Conservation (phyloP, 176 grass and related monocot species). For the Olyra latifolia region DNA sequence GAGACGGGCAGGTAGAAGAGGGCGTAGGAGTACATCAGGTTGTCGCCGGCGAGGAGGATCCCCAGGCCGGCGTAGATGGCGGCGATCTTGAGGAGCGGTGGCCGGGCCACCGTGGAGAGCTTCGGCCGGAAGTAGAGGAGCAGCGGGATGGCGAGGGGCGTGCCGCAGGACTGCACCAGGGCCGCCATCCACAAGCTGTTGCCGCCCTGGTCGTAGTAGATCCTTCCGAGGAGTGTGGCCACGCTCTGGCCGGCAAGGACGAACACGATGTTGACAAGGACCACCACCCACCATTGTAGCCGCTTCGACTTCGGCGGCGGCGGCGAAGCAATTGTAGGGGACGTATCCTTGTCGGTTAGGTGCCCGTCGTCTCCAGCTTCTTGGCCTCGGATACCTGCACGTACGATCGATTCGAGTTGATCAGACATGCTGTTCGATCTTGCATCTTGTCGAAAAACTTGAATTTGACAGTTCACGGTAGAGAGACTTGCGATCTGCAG, state of each 20-base stretch:
- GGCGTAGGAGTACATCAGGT: conserved; percentile 73
- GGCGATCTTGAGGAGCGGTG: conserved; percentile 32
- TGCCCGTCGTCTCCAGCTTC: conserved; percentile 1
- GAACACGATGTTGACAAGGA: conserved; percentile 40
- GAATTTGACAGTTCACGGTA: neutral
- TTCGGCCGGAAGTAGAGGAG: conserved; percentile 34
- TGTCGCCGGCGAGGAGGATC: conserved; percentile 52
- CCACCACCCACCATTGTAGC: conserved; percentile 39
- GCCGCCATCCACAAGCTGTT: conserved; percentile 48
- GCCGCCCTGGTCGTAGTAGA: conserved; percentile 58
- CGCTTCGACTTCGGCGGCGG: conserved; percentile 8
- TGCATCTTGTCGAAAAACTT: neutral
- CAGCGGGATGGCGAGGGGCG: conserved; percentile 38
- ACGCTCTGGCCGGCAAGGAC: conserved; percentile 44
- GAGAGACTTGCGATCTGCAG: conserved; percentile 42
- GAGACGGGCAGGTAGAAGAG: conserved; percentile 69
- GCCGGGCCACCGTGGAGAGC: neutral
- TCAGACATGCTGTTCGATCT: neutral
- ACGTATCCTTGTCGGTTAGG: neutral
- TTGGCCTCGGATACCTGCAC: conserved; percentile 32
- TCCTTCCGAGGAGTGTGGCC: conserved; percentile 48
- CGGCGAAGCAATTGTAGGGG: neutral
- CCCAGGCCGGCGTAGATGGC: conserved; percentile 52
- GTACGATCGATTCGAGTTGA: neutral
- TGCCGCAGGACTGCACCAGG: conserved; percentile 58